Conservation (phyloP, 1,284 basidiomycete species). For the Leccinum fuscescens region DNA sequence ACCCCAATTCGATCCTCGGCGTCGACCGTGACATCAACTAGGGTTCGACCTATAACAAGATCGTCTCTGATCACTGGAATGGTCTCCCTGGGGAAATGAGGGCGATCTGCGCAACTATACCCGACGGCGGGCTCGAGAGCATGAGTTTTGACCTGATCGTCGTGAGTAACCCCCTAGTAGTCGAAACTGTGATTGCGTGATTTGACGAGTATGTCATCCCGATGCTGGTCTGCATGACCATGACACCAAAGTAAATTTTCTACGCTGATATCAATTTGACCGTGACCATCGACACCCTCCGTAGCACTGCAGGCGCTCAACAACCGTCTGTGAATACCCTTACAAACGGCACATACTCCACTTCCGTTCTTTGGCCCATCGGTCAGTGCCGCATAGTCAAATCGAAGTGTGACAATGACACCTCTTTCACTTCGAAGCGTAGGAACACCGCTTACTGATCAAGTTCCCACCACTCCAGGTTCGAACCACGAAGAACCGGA, state of each 20-base stretch:
- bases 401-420: constrained; percentile 2
- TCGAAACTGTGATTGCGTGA: too few relatives aligned
- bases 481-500: constrained; percentile 13
- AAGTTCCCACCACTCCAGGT: background rate
- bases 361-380: background rate
- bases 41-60: too few relatives aligned
- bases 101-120: too few relatives aligned
- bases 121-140: too few relatives aligned
- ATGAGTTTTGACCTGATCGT: too few relatives aligned
- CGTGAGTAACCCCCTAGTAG: too few relatives aligned
- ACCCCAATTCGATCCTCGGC: too few relatives aligned
- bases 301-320: constrained; percentile 2
- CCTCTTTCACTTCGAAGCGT: constrained; percentile 6
- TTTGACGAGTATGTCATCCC: too few relatives aligned
- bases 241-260: constrained; percentile 10
- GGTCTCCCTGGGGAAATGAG: too few relatives aligned
- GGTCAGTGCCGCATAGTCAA: constrained; percentile 13
- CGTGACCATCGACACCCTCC: background rate
- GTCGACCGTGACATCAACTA: too few relatives aligned
- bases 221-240: background rate
- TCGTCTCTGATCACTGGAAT: too few relatives aligned
- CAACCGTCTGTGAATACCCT: background rate
- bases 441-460: background rate
- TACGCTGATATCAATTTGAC: background rate
- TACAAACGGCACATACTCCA: background rate